Conservation (phyloP, 73 alveolate genomes). For the Paramecium primaurelia region DNA sequence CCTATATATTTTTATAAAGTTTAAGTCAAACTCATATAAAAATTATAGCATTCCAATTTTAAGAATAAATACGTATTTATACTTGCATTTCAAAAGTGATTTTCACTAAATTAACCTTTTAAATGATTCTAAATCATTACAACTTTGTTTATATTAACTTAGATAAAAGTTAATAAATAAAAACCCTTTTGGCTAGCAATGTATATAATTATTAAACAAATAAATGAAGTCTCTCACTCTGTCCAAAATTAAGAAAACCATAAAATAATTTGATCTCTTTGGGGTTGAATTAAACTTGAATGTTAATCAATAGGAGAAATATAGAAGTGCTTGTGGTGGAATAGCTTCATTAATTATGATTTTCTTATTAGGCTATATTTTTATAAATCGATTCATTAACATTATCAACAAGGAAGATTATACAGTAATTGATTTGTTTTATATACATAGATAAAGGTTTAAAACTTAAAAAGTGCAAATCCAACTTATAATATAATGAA, state of each 20-base stretch:
- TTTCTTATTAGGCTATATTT: background rate
- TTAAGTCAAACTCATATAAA: constrained; percentile 15
- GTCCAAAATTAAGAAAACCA: background rate
- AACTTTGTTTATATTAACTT: background rate
- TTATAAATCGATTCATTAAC: background rate
- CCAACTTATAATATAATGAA: background rate
- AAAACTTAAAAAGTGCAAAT: background rate
- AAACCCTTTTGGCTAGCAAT: background rate
- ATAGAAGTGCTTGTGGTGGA: background rate
- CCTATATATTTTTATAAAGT: background rate
- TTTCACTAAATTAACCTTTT: background rate
- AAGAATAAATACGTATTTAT: background rate
- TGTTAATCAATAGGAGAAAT: background rate
- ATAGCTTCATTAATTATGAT: background rate
- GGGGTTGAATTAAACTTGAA: background rate
- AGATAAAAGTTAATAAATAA: background rate
- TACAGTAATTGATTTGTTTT: background rate
- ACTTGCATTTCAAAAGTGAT: background rate
- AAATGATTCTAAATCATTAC: background rate
- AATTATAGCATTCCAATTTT: background rate
- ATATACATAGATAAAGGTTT: background rate
- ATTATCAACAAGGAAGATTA: background rate
- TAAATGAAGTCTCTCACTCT: background rate
- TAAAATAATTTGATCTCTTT: background rate
- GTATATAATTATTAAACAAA: background rate